Conservation (phyloP, 352 stramenopile genomes). For the Globisporangium carolinianum region DNA sequence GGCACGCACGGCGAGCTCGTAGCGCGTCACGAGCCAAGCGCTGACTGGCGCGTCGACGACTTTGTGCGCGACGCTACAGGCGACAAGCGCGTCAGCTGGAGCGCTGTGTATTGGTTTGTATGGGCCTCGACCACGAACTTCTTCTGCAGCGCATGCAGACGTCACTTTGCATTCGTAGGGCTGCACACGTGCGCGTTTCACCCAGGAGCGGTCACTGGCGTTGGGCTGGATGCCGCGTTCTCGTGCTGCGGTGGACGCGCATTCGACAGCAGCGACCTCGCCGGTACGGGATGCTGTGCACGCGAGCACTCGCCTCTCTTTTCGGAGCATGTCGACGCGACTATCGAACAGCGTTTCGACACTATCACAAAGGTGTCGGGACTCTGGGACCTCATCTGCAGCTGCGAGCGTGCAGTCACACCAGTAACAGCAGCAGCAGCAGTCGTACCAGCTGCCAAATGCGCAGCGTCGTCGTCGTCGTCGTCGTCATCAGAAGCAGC, state of each 20-base stretch:
- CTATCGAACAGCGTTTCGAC: constrained; percentile 9
- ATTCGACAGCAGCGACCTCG: constrained; percentile 44
- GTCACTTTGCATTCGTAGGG: constrained; percentile 33
- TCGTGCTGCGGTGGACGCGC: constrained; percentile 38
- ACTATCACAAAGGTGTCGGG: constrained; percentile 21
- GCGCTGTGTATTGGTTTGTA: constrained; percentile 71
- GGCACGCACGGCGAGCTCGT: constrained; percentile 44
- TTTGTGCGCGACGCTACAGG: constrained; percentile 35
- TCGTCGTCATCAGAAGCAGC: background rate
- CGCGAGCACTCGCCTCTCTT: constrained; percentile 25
- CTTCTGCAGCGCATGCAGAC: constrained; percentile 38
- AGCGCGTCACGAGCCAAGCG: constrained; percentile 29
- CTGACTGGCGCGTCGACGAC: constrained; percentile 33
- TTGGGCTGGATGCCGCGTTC: constrained; percentile 36
- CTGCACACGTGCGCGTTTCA: constrained; percentile 42
- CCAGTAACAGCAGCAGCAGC: background rate
- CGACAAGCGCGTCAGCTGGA: constrained; percentile 48
- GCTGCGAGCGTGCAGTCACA: constrained; percentile 5
- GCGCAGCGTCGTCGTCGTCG: background rate
- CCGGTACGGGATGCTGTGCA: constrained; percentile 32
- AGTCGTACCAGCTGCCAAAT: background rate
- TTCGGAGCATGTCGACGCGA: constrained; percentile 1
- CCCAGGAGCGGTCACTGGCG: constrained; percentile 26
- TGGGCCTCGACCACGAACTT: constrained; percentile 65
- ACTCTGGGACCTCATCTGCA: constrained; percentile 32